A percentile compares a stretch with the other conserved stretches of the same genome.
These are phyloP conservation scores for Arabidopsis arenosa DNA, from an alignment of 345 rosid genomes.

Conservation along the genomic window DNA sequence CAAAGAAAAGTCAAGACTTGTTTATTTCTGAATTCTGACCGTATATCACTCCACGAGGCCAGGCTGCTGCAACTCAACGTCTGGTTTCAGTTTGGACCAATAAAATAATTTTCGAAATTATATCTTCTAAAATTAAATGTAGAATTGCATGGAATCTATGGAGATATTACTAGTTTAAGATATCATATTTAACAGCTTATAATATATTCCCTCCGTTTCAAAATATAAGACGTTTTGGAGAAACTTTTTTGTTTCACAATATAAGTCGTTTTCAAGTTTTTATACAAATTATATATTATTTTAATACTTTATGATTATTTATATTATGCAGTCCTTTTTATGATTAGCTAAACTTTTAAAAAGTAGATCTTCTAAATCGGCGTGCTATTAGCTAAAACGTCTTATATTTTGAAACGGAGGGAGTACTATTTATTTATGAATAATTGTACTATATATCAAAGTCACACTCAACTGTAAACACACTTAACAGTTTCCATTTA, in stretches of 20 bases:
- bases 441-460: not conserved
- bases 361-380: no score
- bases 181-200: not conserved
- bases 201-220: no score
- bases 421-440: not conserved
- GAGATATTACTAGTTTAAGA: not conserved
- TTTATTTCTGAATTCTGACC: constrained; percentile 40
- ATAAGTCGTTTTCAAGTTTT: no score
- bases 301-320: no score
- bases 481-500: constrained; percentile 25
- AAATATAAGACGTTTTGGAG: no score
- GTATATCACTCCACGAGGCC: constrained; percentile 48
- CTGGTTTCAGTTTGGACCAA: constrained; percentile 32
- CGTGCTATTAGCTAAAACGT: no score
- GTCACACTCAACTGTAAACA: constrained; percentile 33
- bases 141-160: not conserved
- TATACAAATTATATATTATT: no score
- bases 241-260: no score
- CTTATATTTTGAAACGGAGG: no score
- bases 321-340: no score
- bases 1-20: constrained; percentile 41
- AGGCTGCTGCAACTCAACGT: constrained; percentile 33
- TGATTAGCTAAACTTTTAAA: no score
- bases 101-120: not conserved
- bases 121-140: not conserved